phyloP scores from a whole-genome alignment of 1,284 basidiomycete genomes.

The Ceratobasidium sp. region DNA sequence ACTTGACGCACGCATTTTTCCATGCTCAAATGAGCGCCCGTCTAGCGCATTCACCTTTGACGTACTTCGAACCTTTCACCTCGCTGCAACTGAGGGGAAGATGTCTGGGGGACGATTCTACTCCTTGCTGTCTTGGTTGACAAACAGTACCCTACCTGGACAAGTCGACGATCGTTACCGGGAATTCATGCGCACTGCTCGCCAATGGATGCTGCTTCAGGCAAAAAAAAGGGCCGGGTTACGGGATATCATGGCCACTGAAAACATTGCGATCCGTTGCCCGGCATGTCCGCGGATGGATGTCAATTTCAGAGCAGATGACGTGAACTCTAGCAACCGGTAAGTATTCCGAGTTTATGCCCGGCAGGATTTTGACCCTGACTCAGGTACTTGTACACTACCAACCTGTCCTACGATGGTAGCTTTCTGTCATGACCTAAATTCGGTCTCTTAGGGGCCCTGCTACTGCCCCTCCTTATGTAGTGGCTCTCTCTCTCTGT shows the following conservation, averaged over 20 bases:
- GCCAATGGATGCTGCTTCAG: neutral
- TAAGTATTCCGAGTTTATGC: neutral
- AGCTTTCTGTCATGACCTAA: neutral
- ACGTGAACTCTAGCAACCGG: neutral
- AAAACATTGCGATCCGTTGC: neutral
- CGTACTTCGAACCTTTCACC: neutral
- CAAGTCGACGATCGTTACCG: conserved; percentile 18
- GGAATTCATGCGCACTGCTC: neutral
- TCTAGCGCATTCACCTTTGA: conserved; percentile 1
- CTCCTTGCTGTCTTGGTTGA: neutral
- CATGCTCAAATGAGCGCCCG: neutral
- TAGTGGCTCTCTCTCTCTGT: too few species aligned
- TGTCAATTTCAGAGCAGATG: neutral
- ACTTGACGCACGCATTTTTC: conserved; percentile 11
- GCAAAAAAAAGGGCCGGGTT: neutral
- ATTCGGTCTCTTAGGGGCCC: too few species aligned
- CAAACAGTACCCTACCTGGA: neutral
- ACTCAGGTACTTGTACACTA: neutral
- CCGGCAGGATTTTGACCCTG: too few species aligned
- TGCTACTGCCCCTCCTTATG: too few species aligned
- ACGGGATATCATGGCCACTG: too few species aligned
- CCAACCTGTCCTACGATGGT: conserved; percentile 2
- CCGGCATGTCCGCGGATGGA: neutral
- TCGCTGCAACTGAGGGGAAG: neutral
- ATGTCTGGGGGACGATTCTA: conserved; percentile 1